A percentile compares a stretch with the other conserved stretches of the same genome.
Evolutionary conservation across 1,284 basidiomycete species (phyloP).

Genomic region (Bondarzewia mesenterica): DNA sequence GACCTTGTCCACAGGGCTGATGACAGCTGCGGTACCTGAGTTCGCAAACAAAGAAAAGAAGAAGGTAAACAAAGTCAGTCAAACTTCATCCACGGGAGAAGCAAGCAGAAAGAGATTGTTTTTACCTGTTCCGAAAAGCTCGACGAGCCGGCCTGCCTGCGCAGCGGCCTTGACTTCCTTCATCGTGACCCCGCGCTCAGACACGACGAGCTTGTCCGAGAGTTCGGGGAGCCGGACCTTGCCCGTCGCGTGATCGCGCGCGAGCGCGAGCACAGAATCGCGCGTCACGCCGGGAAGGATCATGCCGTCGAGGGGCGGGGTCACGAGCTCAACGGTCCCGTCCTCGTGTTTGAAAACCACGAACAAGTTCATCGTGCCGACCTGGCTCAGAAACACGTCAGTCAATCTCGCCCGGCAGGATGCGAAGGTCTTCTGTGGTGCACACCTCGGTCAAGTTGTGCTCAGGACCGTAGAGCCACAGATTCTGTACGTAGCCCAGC

Average conservation of each 20-base stretch:
- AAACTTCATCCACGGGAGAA: background rate
- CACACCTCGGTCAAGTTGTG: conserved; percentile 75
- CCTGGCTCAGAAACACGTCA: conserved; percentile 27
- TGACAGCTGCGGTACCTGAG: conserved; percentile 79
- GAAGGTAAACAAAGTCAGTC: background rate
- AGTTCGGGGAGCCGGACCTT: conserved; percentile 50
- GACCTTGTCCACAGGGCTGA: conserved; percentile 77
- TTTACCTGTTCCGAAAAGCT: conserved; percentile 88
- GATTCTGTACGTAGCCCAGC: conserved; percentile 88
- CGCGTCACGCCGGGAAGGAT: conserved; percentile 96
- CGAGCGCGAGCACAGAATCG: conserved; percentile 83
- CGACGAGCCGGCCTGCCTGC: conserved; percentile 65
- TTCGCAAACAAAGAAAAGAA: background rate
- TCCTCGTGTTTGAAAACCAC: conserved; percentile 74
- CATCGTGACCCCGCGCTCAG: conserved; percentile 88
- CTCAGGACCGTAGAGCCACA: conserved; percentile 89
- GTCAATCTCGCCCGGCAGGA: background rate
- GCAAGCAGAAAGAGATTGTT: background rate
- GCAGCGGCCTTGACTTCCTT: conserved; percentile 75
- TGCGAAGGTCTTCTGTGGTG: background rate
- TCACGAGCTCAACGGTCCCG: conserved; percentile 77
- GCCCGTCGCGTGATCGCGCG: conserved; percentile 67
- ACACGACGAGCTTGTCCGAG: conserved; percentile 62
- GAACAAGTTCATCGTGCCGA: conserved; percentile 97
- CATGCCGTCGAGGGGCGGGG: conserved; percentile 90